phyloP scores from a whole-genome alignment of 75 land plant species.

The Pinus tabuliformis region DNA sequence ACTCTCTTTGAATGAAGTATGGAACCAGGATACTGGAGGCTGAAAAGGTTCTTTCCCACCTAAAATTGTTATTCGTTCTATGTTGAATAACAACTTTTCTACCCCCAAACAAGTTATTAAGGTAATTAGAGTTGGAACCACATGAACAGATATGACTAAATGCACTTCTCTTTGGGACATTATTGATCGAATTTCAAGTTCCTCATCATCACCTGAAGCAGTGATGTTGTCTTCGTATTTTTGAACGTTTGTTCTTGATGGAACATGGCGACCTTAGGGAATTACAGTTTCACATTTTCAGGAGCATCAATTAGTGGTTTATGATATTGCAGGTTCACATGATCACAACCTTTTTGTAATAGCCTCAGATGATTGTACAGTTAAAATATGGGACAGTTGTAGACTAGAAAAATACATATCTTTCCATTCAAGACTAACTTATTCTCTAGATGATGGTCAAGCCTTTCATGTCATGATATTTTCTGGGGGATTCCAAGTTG shows the following conservation, averaged over 20 bases:
- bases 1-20: constrained; percentile 36
- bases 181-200: constrained; percentile 15
- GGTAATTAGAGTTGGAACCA: constrained; percentile 44
- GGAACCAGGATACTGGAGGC: constrained; percentile 23
- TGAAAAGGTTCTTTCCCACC: constrained; percentile 54
- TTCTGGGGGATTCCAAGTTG: constrained; percentile 71
- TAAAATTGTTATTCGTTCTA: constrained; percentile 70
- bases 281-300: constrained; percentile 89
- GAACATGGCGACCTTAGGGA: constrained; percentile 93
- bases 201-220: constrained; percentile 21
- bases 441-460: constrained; percentile 58
- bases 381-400: constrained; percentile 93
- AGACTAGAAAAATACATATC: constrained; percentile 94
- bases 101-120: constrained; percentile 37
- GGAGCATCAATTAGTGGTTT: constrained; percentile 93
- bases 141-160: constrained; percentile 31
- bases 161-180: constrained; percentile 29
- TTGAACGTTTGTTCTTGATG: constrained; percentile 42
- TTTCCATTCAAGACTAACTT: constrained; percentile 88
- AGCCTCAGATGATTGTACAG: constrained; percentile 93
- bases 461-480: constrained; percentile 73
- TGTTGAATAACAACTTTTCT: constrained; percentile 32
- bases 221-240: constrained; percentile 30
- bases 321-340: constrained; percentile 83
- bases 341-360: constrained; percentile 89